These are phyloP conservation scores for Verruconis gallopava DNA, from an alignment of 2,329 filamentous ascomycete species.

Conservation along the genomic window DNA sequence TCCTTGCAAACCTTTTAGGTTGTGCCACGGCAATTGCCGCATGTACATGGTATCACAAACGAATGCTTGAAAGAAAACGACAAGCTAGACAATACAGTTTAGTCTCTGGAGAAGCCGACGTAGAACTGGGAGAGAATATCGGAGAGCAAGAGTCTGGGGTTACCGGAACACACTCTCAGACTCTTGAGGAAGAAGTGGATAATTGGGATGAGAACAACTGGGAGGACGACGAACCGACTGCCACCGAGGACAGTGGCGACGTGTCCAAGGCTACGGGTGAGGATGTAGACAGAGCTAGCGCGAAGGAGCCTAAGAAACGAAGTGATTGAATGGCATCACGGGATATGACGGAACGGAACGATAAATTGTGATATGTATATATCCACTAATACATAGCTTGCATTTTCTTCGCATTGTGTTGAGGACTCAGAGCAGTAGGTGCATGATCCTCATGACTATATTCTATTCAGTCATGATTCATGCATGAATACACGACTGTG, in stretches of 20 bases:
- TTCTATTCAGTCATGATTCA: too few species aligned
- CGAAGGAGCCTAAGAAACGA: conserved; percentile 26
- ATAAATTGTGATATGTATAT: background rate
- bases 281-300: conserved; percentile 27
- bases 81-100: conserved; percentile 58
- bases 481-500: too few species aligned
- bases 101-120: conserved; percentile 53
- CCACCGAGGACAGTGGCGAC: conserved; percentile 9
- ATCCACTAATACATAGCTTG: background rate
- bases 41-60: conserved; percentile 84
- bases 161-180: conserved; percentile 22
- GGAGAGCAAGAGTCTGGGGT: conserved; percentile 52
- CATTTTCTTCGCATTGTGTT: background rate
- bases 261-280: conserved; percentile 33
- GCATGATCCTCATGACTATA: too few species aligned
- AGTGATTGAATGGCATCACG: conserved; percentile 22
- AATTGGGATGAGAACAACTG: conserved; percentile 88
- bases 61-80: conserved; percentile 83
- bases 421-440: too few species aligned
- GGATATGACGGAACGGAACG: conserved; percentile 2
- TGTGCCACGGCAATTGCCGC: conserved; percentile 58
- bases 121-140: conserved; percentile 60
- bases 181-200: conserved; percentile 71
- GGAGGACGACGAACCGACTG: conserved; percentile 36
- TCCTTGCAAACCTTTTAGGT: conserved; percentile 76